phyloP scores from a whole-genome alignment of 768 basidiomycete genomes.

The Leccinum boreale region DNA sequence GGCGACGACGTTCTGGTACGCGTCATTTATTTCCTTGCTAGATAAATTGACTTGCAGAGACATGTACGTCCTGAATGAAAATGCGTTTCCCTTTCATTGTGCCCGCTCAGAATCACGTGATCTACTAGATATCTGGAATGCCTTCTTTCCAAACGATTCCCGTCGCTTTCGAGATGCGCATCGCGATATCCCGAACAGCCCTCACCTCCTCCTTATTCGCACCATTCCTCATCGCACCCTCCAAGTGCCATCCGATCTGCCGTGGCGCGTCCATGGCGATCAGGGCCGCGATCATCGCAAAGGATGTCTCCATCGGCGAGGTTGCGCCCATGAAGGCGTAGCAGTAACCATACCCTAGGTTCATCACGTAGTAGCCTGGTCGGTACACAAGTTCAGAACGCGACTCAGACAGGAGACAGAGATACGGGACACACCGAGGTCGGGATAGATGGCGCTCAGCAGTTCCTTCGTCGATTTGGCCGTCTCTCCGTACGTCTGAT shows the following conservation, averaged over 20 bases:
- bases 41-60: constrained; percentile 80
- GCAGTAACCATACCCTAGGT: constrained; percentile 53
- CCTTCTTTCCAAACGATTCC: constrained; percentile 52
- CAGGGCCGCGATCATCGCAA: constrained; percentile 56
- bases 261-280: constrained; percentile 60
- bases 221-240: constrained; percentile 51
- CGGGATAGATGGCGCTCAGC: constrained; percentile 54
- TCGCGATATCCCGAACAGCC: constrained; percentile 54
- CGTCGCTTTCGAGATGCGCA: constrained; percentile 44
- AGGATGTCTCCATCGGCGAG: constrained; percentile 54
- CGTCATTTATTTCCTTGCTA: constrained; percentile 63
- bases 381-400: background rate
- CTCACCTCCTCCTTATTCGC: constrained; percentile 50
- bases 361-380: constrained; percentile 52
- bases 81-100: too few relatives aligned
- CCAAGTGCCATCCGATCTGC: constrained; percentile 66
- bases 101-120: constrained; percentile 15
- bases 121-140: constrained; percentile 41
- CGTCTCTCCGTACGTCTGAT: constrained; percentile 54
- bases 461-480: constrained; percentile 45
- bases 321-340: constrained; percentile 50
- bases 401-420: too few relatives aligned
- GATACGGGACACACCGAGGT: constrained; percentile 49
- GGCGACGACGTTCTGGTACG: constrained; percentile 74
- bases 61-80: constrained; percentile 37